Conservation (phyloP, 345 rosid genomes). For the Litchi chinensis region DNA sequence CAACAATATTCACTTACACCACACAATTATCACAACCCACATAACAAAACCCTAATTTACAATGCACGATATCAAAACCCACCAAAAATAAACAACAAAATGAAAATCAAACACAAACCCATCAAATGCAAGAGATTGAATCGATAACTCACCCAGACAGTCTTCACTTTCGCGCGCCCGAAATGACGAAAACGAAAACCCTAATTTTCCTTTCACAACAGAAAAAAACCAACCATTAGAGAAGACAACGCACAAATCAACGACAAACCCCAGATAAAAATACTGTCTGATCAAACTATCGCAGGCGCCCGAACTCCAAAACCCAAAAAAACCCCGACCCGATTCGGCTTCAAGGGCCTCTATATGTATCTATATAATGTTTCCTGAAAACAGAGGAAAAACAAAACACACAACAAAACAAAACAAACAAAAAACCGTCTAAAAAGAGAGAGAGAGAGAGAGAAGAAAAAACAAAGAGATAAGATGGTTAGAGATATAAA, state of each 20-base stretch:
- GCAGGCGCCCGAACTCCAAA: neutral
- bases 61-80: neutral
- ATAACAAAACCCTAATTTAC: neutral
- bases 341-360: neutral
- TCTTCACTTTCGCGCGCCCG: neutral
- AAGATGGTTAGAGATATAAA: neutral
- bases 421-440: slow-evolving; percentile 10
- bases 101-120: neutral
- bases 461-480: neutral
- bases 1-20: neutral
- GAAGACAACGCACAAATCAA: slow-evolving; percentile 15
- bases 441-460: slow-evolving; percentile 21
- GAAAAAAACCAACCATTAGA: slow-evolving; percentile 41
- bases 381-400: slow-evolving; percentile 36
- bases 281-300: slow-evolving; percentile 1
- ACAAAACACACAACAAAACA: neutral
- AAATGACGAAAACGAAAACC: slow-evolving; percentile 31
- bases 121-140: neutral
- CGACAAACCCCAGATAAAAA: slow-evolving; percentile 6
- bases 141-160: slow-evolving; percentile 34
- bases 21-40: neutral
- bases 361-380: neutral
- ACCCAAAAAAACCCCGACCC: neutral
- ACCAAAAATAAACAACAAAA: neutral
- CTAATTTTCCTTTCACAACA: slow-evolving; percentile 43